Percentiles rank a stretch among this genome's conserved stretches.
Evolutionary conservation across 1,139 yeast genomes (phyloP).

Genomic region (Suhomyces bribrorum): DNA sequence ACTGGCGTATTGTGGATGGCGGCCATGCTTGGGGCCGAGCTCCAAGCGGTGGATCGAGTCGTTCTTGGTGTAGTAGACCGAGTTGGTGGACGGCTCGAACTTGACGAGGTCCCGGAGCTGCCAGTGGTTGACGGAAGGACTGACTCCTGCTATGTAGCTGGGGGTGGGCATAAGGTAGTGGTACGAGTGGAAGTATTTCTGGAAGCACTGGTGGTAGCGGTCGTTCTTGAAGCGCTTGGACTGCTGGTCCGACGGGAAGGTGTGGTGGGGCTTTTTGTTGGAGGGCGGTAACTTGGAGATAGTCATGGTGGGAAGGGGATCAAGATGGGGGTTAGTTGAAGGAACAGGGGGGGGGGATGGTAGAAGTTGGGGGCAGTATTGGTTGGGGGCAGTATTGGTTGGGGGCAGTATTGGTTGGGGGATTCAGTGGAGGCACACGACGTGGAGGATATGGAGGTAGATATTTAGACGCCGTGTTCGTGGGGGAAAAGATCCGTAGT

Average conservation of each 20-base stretch:
- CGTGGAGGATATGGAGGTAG: too few relatives aligned
- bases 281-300: conserved; percentile 6
- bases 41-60: conserved; percentile 30
- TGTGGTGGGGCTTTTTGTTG: conserved; percentile 5
- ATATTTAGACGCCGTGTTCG: too few relatives aligned
- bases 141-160: conserved; percentile 33
- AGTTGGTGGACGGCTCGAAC: conserved; percentile 31
- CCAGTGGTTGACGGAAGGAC: conserved; percentile 66
- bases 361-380: too few relatives aligned
- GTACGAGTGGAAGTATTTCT: conserved; percentile 47
- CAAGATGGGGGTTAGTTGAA: too few relatives aligned
- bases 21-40: conserved; percentile 18
- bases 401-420: too few relatives aligned
- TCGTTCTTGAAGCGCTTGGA: conserved; percentile 9
- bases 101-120: conserved; percentile 79
- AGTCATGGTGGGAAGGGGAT: conserved; percentile 17
- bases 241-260: background rate
- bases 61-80: conserved; percentile 35
- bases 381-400: too few relatives aligned
- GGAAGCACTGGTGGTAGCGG: conserved; percentile 40
- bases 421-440: too few relatives aligned
- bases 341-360: background rate
- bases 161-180: conserved; percentile 42
- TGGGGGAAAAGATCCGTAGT: too few relatives aligned
- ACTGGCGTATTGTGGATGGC: conserved; percentile 10